These are phyloP conservation scores for Solanum piurae DNA, from an alignment of 257 asterid genomes.

Conservation along the genomic window DNA sequence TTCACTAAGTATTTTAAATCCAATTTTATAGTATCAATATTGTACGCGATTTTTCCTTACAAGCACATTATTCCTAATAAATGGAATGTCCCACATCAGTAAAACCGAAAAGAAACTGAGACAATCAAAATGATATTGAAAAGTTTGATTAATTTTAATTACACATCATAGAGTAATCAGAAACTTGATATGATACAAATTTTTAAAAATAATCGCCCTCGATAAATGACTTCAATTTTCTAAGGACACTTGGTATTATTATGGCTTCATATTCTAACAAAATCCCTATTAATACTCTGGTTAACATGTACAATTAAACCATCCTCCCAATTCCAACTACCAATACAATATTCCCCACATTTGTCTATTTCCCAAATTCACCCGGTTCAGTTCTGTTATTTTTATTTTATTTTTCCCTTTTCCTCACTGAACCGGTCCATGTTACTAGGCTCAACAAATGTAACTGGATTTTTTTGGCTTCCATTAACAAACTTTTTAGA, in stretches of 20 bases:
- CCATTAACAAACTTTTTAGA: not conserved
- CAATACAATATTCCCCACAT: not conserved
- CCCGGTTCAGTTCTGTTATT: conserved; percentile 1
- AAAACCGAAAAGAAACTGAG: too few species aligned
- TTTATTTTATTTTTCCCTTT: not conserved
- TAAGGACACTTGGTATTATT: not conserved
- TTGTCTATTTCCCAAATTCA: not conserved
- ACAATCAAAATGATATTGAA: too few species aligned
- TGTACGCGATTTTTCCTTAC: too few species aligned
- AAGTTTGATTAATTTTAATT: too few species aligned
- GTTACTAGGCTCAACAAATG: not conserved
- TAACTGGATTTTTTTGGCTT: not conserved
- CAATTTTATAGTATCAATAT: too few species aligned
- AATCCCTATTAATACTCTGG: not conserved
- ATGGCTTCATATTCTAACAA: not conserved
- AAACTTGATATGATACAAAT: too few species aligned
- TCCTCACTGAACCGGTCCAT: not conserved
- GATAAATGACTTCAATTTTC: not conserved
- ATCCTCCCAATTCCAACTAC: not conserved
- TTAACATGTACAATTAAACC: not conserved
- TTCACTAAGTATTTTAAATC: too few species aligned
- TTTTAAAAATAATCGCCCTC: too few species aligned
- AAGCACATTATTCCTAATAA: too few species aligned
- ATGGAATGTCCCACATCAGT: too few species aligned
- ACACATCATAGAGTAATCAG: too few species aligned